Conservation (phyloP, 305 asterid genomes). For the Fraxinus platypoda region DNA sequence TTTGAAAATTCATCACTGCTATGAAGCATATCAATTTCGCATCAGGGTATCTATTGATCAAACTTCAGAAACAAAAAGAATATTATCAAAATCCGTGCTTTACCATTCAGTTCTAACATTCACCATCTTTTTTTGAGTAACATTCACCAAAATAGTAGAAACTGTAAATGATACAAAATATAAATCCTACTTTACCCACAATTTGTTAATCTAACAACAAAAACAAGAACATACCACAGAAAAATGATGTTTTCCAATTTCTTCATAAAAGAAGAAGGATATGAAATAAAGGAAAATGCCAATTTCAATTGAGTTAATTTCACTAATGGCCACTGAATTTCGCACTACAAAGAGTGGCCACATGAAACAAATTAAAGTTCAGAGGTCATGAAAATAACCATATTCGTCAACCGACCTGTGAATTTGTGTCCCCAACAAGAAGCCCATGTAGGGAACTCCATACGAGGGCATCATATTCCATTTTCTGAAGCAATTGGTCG, state of each 20-base stretch:
- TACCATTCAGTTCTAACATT: neutral
- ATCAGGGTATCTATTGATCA: neutral
- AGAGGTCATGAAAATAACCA: neutral
- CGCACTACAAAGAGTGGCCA: neutral
- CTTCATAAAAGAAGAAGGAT: neutral
- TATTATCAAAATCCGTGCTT: constrained; percentile 2
- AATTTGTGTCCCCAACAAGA: constrained; percentile 74
- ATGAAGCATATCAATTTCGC: neutral
- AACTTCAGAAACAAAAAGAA: neutral
- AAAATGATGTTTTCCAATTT: neutral
- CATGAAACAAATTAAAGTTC: neutral
- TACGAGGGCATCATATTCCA: constrained; percentile 77
- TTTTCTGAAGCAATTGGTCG: constrained; percentile 50
- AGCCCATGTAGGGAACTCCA: constrained; percentile 90
- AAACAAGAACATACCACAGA: neutral
- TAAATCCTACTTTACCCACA: neutral
- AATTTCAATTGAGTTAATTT: neutral
- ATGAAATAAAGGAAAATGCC: neutral
- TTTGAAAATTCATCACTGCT: neutral
- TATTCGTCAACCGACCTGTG: constrained; percentile 45
- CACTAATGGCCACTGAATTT: neutral
- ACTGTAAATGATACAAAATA: neutral
- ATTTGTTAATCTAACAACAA: neutral
- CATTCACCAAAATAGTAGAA: neutral
- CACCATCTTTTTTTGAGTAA: neutral